Evolutionary conservation across 2,329 filamentous ascomycete species (phyloP).

Genomic region (Alternaria arborescens): DNA sequence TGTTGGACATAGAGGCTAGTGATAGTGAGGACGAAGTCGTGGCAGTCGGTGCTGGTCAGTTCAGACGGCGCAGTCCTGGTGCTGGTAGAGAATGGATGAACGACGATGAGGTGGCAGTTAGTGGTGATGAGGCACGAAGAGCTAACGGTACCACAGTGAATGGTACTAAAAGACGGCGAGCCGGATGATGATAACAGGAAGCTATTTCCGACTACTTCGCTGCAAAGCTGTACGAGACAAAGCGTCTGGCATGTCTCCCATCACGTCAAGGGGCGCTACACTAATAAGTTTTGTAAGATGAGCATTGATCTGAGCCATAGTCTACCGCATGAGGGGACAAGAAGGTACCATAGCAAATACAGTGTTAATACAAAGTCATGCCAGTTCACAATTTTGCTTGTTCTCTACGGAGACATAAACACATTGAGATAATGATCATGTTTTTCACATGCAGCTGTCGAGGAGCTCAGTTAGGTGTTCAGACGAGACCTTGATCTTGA

Average conservation of each 20-base stretch:
- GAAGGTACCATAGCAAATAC: background rate
- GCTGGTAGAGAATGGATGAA: slow-evolving; percentile 74
- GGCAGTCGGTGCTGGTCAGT: slow-evolving; percentile 76
- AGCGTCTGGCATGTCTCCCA: background rate
- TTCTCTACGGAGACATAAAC: background rate
- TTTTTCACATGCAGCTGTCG: too few relatives aligned
- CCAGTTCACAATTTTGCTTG: background rate
- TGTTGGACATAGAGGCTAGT: slow-evolving; percentile 91
- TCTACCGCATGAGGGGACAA: background rate
- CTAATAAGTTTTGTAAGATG: background rate
- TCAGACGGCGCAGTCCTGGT: slow-evolving; percentile 84
- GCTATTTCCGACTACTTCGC: too few relatives aligned
- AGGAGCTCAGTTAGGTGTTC: too few relatives aligned
- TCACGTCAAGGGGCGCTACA: too few relatives aligned
- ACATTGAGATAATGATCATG: background rate
- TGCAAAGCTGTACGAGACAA: too few relatives aligned
- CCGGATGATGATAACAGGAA: slow-evolving; percentile 24
- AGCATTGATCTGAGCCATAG: background rate
- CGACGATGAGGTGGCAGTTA: slow-evolving; percentile 58
- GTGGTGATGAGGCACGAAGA: slow-evolving; percentile 47
- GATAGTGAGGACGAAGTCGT: slow-evolving; percentile 92
- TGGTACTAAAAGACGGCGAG: slow-evolving; percentile 49
- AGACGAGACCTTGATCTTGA: too few relatives aligned
- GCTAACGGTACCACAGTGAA: slow-evolving; percentile 43
- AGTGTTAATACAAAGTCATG: background rate